Base-by-base conservation (phyloP, 805 yeast genomes). In the Ogataea chonburiensis region DNA sequence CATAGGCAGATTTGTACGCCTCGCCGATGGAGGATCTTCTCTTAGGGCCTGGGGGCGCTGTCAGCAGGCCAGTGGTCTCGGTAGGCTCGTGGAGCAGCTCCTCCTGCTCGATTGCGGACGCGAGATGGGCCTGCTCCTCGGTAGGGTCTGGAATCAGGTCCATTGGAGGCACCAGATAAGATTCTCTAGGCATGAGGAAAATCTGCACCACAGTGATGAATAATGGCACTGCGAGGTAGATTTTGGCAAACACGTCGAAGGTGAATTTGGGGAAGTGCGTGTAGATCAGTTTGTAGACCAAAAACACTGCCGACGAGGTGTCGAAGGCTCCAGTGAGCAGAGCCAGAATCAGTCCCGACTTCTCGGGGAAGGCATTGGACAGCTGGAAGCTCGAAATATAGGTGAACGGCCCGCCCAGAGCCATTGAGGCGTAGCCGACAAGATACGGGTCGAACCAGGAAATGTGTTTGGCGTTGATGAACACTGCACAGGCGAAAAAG, bases 271-370 rank as follows among this genome's bases (percentile, higher is more conserved):
- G 46, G 11, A 65, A 47, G 11, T 43, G 49, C 28, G 52, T 46
- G 56, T 70, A 75, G 20, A 67, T 38, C 14, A 67, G 47, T 34
- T 67, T 67, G 59, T 73, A 75, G 30, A 72, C 30, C 50, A 75
- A 60, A 49, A 75, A 75, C 12, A 75, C 67, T 1, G 79, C 79
- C 7, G 76, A 70, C 3, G 79, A 73, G 7, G 80, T 72, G 55
- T 75, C 81, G 43, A 75, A 75, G 0, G 81, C 79, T 12, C 81
- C 80, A 2, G 79, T 73, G 38, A 75, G 53, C 27, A 75, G 57
- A 15, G 79, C 79, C 47, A 75, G 61, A 14, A 75, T 64, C 10
- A 71, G 56, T 6, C 81, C 81, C 13, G 76, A 69, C 34, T 66
- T 66, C 32, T 65, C 61, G 2, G 81, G 81, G 55, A 75, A 75